Evolutionary conservation across 1,284 basidiomycete species (phyloP), one percentile per base, ranked within the genome.

Genomic region (Ceratobasidium sp.): DNA sequence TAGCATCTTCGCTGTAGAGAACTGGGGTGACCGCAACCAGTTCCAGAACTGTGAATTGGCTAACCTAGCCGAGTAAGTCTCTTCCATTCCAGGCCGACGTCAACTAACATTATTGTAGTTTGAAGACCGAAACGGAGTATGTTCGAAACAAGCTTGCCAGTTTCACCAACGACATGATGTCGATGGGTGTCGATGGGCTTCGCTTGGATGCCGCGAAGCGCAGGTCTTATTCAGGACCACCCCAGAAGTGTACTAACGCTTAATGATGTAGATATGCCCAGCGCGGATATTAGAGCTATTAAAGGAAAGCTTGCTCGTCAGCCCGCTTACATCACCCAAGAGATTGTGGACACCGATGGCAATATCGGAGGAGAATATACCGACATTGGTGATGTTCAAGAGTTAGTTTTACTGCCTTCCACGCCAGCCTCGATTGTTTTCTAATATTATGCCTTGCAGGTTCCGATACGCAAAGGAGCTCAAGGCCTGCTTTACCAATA

Each of bases 381-480:
- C 70, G 33, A 13, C 60, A n/a, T 77, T 89, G 89, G 90, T 18
- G 90, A 92, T 81, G 91, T 92, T 0, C 90, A 92, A 85, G 91
- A 92, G 91, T 91, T 77, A 77, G 89, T 83, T 26, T 4, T 5
- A 26, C 46, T 13, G n/a, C 26, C 2, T 39, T 12, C 53, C 15
- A 33, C 13, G 23, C 51, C 55, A 2, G 49, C 40, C 20, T 26
- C 33, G 33, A 33, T 33, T 33, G 13, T 26, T 46, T 56, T 49
- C 49, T 40, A 42, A 28, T 53, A 51, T 9, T 26, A 44, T 28
- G 56, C 33, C 33, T 33, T 18, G 18, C 42, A 92, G 91, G 80
- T 93, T 93, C 85, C 87, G 91, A 42, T 93, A 91, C 82, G 90
- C 91, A 0, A 85, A 84, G 0, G 85, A 89, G 0, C 26, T 93